Conservation (phyloP, 2,329 filamentous ascomycete species). For the Fusarium poae region DNA sequence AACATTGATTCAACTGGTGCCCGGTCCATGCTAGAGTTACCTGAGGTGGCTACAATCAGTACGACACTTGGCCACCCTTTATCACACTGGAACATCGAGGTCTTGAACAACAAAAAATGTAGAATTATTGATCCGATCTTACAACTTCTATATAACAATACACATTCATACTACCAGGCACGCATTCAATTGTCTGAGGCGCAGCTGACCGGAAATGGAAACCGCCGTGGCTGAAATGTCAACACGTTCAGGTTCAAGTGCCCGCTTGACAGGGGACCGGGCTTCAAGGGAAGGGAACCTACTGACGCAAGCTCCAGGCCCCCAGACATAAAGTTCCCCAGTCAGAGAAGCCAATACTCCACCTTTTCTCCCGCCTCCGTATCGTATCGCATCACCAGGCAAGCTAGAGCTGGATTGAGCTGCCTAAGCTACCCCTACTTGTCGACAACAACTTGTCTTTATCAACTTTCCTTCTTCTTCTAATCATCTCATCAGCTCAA, state of each 20-base stretch:
- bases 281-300: conserved; percentile 6
- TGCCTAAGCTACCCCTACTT: conserved; percentile 23
- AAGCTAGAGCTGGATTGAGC: conserved; percentile 21
- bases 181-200: background rate
- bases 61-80: conserved; percentile 3
- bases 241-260: background rate
- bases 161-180: background rate
- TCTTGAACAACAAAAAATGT: background rate
- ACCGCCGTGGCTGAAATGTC: conserved; percentile 36
- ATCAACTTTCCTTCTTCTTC: conserved; percentile 5
- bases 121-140: background rate
- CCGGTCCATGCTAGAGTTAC: background rate
- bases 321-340: conserved; percentile 28
- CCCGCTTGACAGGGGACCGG: background rate
- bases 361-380: conserved; percentile 32
- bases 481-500: background rate
- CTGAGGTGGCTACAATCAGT: background rate
- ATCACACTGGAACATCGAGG: background rate
- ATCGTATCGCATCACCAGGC: conserved; percentile 39
- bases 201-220: conserved; percentile 21
- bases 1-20: conserved; percentile 3
- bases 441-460: conserved; percentile 34
- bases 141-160: background rate
- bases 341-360: conserved; percentile 25
- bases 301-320: conserved; percentile 48